Conservation (phyloP, 306 rosid species). For the Alnus glutinosa region DNA sequence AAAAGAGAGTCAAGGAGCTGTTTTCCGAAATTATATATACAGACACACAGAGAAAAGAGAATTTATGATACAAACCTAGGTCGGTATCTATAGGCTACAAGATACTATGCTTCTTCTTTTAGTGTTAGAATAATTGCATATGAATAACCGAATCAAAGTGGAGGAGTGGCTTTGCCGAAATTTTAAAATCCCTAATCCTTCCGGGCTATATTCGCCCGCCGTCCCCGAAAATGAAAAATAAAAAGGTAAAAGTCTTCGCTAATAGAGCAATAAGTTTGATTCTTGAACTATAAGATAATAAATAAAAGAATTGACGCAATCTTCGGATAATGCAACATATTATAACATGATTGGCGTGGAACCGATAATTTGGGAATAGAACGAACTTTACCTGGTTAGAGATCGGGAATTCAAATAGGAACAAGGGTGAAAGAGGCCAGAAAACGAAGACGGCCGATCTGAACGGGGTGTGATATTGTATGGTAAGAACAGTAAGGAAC, state of each 20-base stretch:
- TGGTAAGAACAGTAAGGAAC: not conserved
- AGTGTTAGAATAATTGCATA: not conserved
- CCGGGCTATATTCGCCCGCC: not conserved
- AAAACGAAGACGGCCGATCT: constrained; percentile 26
- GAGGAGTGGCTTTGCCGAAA: not conserved
- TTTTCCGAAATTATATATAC: not conserved
- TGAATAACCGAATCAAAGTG: not conserved
- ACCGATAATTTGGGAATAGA: not conserved
- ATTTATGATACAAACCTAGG: constrained; percentile 24
- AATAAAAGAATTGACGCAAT: not conserved
- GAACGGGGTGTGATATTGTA: constrained; percentile 16
- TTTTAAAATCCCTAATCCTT: constrained; percentile 9
- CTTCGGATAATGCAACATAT: not conserved
- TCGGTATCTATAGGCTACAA: not conserved
- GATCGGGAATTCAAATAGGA: not conserved
- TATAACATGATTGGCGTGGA: not conserved
- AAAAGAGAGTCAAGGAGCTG: not conserved
- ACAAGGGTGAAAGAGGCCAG: not conserved
- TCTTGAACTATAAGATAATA: constrained; percentile 15
- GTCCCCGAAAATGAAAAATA: not conserved
- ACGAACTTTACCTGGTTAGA: constrained; percentile 19
- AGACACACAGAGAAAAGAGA: not conserved
- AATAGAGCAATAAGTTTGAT: constrained; percentile 22
- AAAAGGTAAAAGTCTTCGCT: not conserved
- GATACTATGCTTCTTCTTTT: not conserved